Conservation (phyloP, 2,329 filamentous ascomycete species). For the Fusarium xylarioides region DNA sequence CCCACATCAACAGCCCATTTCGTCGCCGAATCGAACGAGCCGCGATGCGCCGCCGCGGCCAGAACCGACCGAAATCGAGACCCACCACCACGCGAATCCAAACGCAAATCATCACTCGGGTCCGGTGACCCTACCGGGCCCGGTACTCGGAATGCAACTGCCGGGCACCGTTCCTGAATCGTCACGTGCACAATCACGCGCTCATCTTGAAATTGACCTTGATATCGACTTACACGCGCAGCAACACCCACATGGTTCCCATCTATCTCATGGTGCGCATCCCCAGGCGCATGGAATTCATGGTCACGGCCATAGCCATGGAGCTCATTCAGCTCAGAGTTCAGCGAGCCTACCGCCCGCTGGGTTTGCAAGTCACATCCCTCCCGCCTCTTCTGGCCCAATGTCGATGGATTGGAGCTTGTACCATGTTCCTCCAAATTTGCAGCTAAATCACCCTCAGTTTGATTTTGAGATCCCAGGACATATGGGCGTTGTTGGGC, state of each 20-base stretch:
- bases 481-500: slow-evolving; percentile 25
- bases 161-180: slow-evolving; percentile 15
- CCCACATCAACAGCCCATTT: slow-evolving; percentile 44
- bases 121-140: slow-evolving; percentile 17
- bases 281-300: slow-evolving; percentile 17
- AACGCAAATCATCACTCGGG: background rate
- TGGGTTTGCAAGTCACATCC: slow-evolving; percentile 28
- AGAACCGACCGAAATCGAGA: slow-evolving; percentile 37
- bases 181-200: slow-evolving; percentile 1
- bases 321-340: slow-evolving; percentile 23
- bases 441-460: slow-evolving; percentile 27
- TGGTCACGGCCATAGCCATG: slow-evolving; percentile 14
- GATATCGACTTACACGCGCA: slow-evolving; percentile 35
- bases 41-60: slow-evolving; percentile 36
- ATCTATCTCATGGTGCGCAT: slow-evolving; percentile 5
- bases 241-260: slow-evolving; percentile 15
- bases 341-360: slow-evolving; percentile 17
- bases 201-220: slow-evolving; percentile 14
- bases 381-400: slow-evolving; percentile 16
- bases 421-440: slow-evolving; percentile 28
- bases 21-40: slow-evolving; percentile 42
- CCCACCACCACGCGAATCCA: slow-evolving; percentile 31
- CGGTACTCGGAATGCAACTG: slow-evolving; percentile 32
- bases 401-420: slow-evolving; percentile 40
- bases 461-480: slow-evolving; percentile 40